Conservation (phyloP, 228 moss, liverwort and hornwort genomes). For the Sphagnum magellanicum region DNA sequence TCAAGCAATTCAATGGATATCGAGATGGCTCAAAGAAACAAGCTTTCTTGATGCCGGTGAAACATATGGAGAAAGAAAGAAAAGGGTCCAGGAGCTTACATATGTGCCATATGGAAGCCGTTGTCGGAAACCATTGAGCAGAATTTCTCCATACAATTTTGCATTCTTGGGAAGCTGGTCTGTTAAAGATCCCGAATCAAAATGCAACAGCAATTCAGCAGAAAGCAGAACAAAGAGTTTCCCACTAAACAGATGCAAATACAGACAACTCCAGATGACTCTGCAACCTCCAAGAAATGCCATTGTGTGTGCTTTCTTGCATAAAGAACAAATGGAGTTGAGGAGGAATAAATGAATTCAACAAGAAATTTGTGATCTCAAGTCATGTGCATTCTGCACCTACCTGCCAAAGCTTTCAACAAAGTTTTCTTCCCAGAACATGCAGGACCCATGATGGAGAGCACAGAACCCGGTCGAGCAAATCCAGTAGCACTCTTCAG, state of each 20-base stretch:
- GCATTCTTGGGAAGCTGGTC: constrained; percentile 28
- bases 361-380: neutral
- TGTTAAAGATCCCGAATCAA: constrained; percentile 1
- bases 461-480: constrained; percentile 33
- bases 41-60: too few relatives aligned
- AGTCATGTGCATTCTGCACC: neutral
- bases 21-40: too few relatives aligned
- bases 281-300: too few relatives aligned
- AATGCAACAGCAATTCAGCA: too few relatives aligned
- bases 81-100: constrained; percentile 7
- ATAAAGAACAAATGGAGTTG: too few relatives aligned
- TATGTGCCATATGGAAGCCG: constrained; percentile 20
- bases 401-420: constrained; percentile 33
- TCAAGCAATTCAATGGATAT: too few relatives aligned
- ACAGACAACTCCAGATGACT: too few relatives aligned
- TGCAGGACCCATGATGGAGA: constrained; percentile 36
- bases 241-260: too few relatives aligned
- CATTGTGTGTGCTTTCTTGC: too few relatives aligned
- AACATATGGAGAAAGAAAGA: neutral
- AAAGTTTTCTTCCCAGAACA: constrained; percentile 30
- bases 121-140: constrained; percentile 25
- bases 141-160: constrained; percentile 39
- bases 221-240: too few relatives aligned
- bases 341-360: too few relatives aligned
- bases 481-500: constrained; percentile 38